Evolutionary conservation across 805 yeast species (phyloP), one percentile per base, ranked within the genome.

Genomic region (Starmerella cellae): DNA sequence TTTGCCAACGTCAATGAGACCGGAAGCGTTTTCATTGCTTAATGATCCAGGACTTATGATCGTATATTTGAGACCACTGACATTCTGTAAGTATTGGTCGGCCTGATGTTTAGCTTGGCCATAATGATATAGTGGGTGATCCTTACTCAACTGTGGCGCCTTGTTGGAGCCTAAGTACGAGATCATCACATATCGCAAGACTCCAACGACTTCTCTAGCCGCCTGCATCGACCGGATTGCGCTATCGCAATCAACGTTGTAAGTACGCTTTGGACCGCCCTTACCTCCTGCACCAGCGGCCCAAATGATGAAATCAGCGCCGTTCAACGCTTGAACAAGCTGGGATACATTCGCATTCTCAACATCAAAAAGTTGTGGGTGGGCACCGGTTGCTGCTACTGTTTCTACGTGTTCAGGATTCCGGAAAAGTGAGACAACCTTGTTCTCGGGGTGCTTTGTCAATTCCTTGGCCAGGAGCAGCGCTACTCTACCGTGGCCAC

Each of bases 401-500:
- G 58, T 62, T 1, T 57, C 51, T 4, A 56, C 62, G 44, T 76
- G 80, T n/a, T 62, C 66, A 4, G 58, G 50, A 40, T 60, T 64
- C 43, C 82, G 61, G 28, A 73, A 66, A 3, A 62, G 58, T 38
- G 65, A 73, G 51, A 47, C 67, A 51, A 55, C 69, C 49, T 55
- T 61, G 35, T 38, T 46, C 17, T 42, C 58, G 13, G 51, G 52
- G 21, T 43, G 48, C 17, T 54, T 60, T 20, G 64, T 60, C 34
- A 64, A 56, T 17, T 42, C 41, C n/a, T 58, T 45, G 11, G 73
- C 54, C 11, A 76, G 50, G 1, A 59, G 53, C 44, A 70, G 66
- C 31, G 76, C 82, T n/a, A 76, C 67, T 45, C 68, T 69, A 27
- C 82, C 82, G 55, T 74, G 73, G 18, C 79, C 78, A 31, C 82